Evolutionary conservation across 768 basidiomycete species (phyloP), one percentile per base, ranked within the genome.

Genomic region (Boletus speciosus): DNA sequence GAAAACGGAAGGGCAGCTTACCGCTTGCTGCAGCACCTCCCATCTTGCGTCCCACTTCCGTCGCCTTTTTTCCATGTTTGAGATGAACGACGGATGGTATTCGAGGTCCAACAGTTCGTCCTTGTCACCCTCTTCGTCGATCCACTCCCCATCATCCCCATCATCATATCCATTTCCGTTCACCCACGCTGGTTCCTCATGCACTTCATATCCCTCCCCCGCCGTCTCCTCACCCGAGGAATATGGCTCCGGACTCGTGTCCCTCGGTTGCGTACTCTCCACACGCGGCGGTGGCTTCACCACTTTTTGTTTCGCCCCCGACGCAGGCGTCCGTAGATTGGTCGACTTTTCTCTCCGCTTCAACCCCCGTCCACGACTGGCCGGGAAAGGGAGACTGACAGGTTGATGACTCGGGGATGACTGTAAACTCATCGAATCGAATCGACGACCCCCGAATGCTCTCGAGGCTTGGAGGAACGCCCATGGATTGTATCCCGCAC

Each of bases 151-250:
- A 6, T 78, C 75, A 37, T 78, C 80, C 1, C 6, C 38, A 6
- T 15, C 60, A 0, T 47, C 58, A 31, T 48, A 47, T 1, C 56
- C 58, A 21, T 57, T 64, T 49, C 56, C 69, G 34, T 69, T 62
- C 38, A 66, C 69, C 56, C 71, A 74, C 16, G 65, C 71, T 5
- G 74, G 73, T 31, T 78, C 77, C 39, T 76, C 77, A 15, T 67
- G 65, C 16, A 68, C 70, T 9, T 73, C 73, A 52, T 70, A 73
- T 16, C 73, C 81, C 63, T 89, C 89, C 0, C 87, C 89, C 1
- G 88, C 87, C 1, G 86, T 90, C 68, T 89, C 88, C 65, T 91
- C 89, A 1, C 88, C 88, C 16, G 82, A 84, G 1, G 84, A 84
- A 10, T 84, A 85, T 42, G 81, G 78, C 71, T 90, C 89, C 0